These are phyloP conservation scores for Hyaloscypha hepaticicola DNA, from an alignment of 495 filamentous ascomycete genomes.

Conservation along the genomic window DNA sequence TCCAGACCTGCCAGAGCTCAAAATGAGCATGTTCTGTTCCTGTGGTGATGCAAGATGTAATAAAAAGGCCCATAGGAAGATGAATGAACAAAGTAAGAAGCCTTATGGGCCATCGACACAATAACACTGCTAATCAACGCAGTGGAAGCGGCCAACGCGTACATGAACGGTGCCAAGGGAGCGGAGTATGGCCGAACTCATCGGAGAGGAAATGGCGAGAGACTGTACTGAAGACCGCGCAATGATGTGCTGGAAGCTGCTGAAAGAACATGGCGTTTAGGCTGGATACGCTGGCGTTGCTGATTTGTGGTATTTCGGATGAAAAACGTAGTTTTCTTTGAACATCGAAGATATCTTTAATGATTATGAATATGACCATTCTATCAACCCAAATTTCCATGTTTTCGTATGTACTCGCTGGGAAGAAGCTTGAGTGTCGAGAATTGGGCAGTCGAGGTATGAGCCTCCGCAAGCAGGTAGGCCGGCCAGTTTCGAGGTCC, in stretches of 20 bases:
- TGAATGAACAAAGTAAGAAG: conserved; percentile 11
- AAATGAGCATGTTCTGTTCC: not conserved
- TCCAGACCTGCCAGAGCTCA: conserved; percentile 28
- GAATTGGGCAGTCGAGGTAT: not conserved
- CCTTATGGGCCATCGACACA: not conserved
- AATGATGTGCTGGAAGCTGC: not conserved
- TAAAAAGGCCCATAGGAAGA: not conserved
- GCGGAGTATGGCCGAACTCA: not conserved
- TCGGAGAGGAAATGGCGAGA: not conserved
- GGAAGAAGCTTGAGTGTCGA: not conserved
- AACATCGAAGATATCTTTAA: not conserved
- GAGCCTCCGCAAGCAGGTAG: conserved; percentile 1
- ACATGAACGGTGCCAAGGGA: conserved; percentile 7
- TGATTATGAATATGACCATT: not conserved
- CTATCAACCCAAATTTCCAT: not conserved
- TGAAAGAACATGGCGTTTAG: conserved; percentile 2
- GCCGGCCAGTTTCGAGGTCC: not conserved
- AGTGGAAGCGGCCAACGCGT: conserved; percentile 13
- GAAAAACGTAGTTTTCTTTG: not conserved
- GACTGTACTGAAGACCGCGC: not conserved
- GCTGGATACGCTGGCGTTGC: not conserved
- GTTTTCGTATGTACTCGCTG: not conserved
- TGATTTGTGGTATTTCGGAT: not conserved
- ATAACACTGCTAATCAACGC: conserved; percentile 1
- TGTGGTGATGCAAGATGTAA: not conserved